Evolutionary conservation across 1,284 basidiomycete species (phyloP).

Genomic region (Fomitopsis schrenkii): DNA sequence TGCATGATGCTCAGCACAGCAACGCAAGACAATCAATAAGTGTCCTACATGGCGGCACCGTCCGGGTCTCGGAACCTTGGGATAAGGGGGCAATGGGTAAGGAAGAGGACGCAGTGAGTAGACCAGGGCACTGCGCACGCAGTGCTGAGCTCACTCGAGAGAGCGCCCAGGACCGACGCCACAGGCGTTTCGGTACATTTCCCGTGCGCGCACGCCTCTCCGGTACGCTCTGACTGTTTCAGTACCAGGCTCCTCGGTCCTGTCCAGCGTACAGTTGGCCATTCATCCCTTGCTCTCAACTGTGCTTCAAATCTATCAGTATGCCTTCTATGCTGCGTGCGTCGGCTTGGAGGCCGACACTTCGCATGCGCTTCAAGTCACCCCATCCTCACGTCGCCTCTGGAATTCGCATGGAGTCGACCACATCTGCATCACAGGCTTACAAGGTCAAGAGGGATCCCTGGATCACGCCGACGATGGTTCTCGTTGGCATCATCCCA

Average conservation of each 20-base stretch:
- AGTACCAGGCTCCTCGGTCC: not conserved
- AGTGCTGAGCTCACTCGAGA: not conserved
- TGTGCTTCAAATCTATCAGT: not conserved
- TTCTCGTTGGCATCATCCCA: slow-evolving; percentile 84
- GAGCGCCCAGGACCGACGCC: not conserved
- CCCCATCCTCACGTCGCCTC: not conserved
- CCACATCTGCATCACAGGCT: slow-evolving; percentile 11
- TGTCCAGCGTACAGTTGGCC: not conserved
- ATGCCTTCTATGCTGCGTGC: not conserved
- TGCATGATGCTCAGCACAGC: not conserved
- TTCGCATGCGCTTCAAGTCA: not conserved
- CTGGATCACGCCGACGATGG: slow-evolving; percentile 67
- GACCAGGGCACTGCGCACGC: not conserved
- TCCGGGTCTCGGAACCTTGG: no score
- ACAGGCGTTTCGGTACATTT: not conserved
- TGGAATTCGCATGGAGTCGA: slow-evolving; percentile 3
- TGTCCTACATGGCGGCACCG: not conserved
- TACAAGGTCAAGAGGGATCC: slow-evolving; percentile 57
- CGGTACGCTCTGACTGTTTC: no score
- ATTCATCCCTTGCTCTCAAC: not conserved
- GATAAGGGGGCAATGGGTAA: not conserved
- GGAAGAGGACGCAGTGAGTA: not conserved
- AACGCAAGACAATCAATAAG: no score
- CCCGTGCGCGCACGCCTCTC: no score
- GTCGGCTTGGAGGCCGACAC: not conserved